These are phyloP conservation scores for Nannochloris sp. DNA, from an alignment of 139 green algal genomes.

Conservation along the genomic window DNA sequence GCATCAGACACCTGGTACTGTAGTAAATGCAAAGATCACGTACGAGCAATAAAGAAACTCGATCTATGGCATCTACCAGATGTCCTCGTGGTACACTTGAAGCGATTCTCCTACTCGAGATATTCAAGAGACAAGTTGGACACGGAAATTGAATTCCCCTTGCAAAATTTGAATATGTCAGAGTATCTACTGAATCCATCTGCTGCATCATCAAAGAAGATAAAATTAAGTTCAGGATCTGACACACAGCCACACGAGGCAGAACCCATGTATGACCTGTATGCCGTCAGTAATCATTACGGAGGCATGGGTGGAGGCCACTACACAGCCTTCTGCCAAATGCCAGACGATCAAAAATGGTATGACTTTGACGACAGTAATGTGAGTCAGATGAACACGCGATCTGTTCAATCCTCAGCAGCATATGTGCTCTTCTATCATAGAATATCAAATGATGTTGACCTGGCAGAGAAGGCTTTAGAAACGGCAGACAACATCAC, in stretches of 20 bases:
- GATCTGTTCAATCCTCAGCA: constrained; percentile 35
- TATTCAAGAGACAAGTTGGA: constrained; percentile 75
- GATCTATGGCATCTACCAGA: constrained; percentile 84
- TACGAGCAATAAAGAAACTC: constrained; percentile 81
- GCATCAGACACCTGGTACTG: constrained; percentile 78
- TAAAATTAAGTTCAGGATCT: not conserved
- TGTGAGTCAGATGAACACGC: constrained; percentile 22
- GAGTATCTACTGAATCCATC: not conserved
- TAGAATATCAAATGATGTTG: constrained; percentile 32
- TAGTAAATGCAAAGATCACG: constrained; percentile 71
- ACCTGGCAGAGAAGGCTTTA: not conserved
- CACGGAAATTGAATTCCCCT: constrained; percentile 60
- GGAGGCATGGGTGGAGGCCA: constrained; percentile 86
- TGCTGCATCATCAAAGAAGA: not conserved
- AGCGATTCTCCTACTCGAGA: constrained; percentile 83
- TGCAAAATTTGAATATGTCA: constrained; percentile 69
- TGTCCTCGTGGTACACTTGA: constrained; percentile 92
- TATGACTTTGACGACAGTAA: constrained; percentile 81
- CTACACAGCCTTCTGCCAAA: constrained; percentile 83
- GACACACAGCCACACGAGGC: not conserved
- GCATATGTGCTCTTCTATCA: constrained; percentile 96
- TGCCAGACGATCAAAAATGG: constrained; percentile 53
- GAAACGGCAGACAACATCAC: not conserved
- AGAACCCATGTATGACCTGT: constrained; percentile 75
- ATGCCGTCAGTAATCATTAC: constrained; percentile 87